Evolutionary conservation across 2,329 filamentous ascomycete species (phyloP).

Genomic region (Neopestalotiopsis rosae): DNA sequence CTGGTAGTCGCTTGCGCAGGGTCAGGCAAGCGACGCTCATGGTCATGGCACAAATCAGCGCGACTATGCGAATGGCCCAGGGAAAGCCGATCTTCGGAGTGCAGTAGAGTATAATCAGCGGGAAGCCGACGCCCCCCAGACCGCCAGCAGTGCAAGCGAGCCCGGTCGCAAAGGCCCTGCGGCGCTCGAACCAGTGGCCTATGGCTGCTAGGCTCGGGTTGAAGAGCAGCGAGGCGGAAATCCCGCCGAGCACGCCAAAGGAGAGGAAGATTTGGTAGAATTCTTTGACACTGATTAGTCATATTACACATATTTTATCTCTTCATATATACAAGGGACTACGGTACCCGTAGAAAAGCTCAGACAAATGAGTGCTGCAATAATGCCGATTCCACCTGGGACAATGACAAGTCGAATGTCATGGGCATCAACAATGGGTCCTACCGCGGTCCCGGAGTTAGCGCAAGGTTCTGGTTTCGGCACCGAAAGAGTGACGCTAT

Average conservation of each 20-base stretch:
- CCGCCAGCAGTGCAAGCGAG: constrained; percentile 29
- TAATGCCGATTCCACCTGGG: constrained; percentile 59
- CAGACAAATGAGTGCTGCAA: constrained; percentile 57
- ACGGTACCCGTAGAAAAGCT: constrained; percentile 1
- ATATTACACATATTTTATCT: constrained; percentile 19
- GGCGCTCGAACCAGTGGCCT: constrained; percentile 34
- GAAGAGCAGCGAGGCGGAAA: constrained; percentile 45
- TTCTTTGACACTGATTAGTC: constrained; percentile 30
- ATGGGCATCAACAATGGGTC: constrained; percentile 73
- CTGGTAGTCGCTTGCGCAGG: constrained; percentile 35
- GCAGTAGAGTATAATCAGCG: constrained; percentile 37
- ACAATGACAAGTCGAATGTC: constrained; percentile 66
- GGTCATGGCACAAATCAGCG: constrained; percentile 32
- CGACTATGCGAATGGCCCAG: constrained; percentile 41
- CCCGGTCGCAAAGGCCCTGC: constrained; percentile 32
- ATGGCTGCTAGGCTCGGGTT: constrained; percentile 39
- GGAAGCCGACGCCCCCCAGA: constrained; percentile 38
- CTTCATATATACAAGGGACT: too few species aligned
- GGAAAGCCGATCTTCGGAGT: constrained; percentile 37
- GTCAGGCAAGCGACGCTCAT: constrained; percentile 31
- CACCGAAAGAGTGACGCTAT: not conserved
- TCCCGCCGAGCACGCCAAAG: constrained; percentile 47
- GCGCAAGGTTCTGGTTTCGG: not conserved
- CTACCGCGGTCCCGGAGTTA: constrained; percentile 16
- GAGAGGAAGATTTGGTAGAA: constrained; percentile 46